phyloP scores from a whole-genome alignment of 768 basidiomycete species.

The Naganishia vaughanmartiniae region DNA sequence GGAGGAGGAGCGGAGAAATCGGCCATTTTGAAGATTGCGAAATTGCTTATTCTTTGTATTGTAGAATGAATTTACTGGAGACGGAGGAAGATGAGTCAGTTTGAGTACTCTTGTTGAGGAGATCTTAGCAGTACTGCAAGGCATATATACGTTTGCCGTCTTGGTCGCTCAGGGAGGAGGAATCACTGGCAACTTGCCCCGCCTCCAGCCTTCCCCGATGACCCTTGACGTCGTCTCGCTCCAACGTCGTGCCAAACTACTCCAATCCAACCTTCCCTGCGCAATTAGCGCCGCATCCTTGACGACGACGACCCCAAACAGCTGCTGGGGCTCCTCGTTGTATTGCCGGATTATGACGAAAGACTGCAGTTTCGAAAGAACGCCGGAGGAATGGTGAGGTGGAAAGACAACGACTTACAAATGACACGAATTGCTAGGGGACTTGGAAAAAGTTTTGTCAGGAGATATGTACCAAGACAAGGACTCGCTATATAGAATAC shows the following conservation, averaged over 20 bases:
- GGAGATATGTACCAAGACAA: neutral
- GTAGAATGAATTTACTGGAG: neutral
- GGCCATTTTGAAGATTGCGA: conserved; percentile 28
- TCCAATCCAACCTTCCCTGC: neutral
- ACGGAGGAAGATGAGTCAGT: neutral
- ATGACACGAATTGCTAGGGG: neutral
- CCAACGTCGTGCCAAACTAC: neutral
- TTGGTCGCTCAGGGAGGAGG: neutral
- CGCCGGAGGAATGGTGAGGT: neutral
- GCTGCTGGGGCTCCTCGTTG: conserved; percentile 13
- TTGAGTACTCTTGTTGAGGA: neutral
- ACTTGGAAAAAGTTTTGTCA: neutral
- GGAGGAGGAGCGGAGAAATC: conserved; percentile 63
- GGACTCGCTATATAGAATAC: neutral
- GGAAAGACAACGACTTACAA: neutral
- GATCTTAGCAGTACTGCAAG: neutral
- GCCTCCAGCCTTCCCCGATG: neutral
- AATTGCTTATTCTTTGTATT: neutral
- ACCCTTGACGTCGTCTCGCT: conserved; percentile 3
- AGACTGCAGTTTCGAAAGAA: neutral
- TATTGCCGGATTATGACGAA: conserved; percentile 20
- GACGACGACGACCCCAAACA: neutral
- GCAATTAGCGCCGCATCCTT: neutral
- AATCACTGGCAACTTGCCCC: neutral
- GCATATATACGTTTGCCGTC: conserved; percentile 1